Evolutionary conservation across 2,329 filamentous ascomycete genomes (phyloP), one percentile per base, ranked within the genome.

Genomic region (Trichoderma aggressivum): DNA sequence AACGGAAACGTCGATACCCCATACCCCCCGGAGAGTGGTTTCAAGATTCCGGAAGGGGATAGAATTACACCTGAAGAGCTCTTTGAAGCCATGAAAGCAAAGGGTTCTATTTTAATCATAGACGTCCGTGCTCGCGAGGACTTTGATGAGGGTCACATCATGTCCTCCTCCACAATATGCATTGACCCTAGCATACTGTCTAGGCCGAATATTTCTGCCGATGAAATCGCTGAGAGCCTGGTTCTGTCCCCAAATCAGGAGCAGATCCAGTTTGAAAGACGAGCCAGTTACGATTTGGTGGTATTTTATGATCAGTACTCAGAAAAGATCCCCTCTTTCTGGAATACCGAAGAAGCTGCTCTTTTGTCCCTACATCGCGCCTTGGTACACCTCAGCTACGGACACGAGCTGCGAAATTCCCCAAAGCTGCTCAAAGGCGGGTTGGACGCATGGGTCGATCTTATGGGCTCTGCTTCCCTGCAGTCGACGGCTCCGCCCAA

Each of bases 121-220:
- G 96, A 99, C 80, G 89, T 98, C 55, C 90, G 96, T 50, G 84
- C 88, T 70, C 90, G 96, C 30, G 89, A 92, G 67, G 88, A 92
- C 10, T 99, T 93, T 78, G 94, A 98, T 75, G 87, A 91, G 61
- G 96, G 96, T 0, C 96, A 99, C 78, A 94, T 99, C 74, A 92
- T 92, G 83, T 90, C 92, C 7, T 90, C 90, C 70, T 91, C 89
- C 7, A 92, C 94, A 50, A 93, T 99, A 58, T 99, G 96, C 80
- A 88, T 99, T 72, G 96, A 99, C 77, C 94, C 94, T 3, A 86
- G 84, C 28, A 88, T 97, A 58, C 87, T 91, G 11, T 80, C 94
- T 61, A 88, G 92, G 69, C 88, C 91, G 58, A 90, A 89, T 59
- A 86, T 91, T 24, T 90, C 89, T 1, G 88, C 87, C 3, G 84